A percentile compares a stretch with the other conserved stretches of the same genome.
These are phyloP conservation scores for Mercurialis annua DNA, from an alignment of 345 rosid species.

Conservation along the genomic window DNA sequence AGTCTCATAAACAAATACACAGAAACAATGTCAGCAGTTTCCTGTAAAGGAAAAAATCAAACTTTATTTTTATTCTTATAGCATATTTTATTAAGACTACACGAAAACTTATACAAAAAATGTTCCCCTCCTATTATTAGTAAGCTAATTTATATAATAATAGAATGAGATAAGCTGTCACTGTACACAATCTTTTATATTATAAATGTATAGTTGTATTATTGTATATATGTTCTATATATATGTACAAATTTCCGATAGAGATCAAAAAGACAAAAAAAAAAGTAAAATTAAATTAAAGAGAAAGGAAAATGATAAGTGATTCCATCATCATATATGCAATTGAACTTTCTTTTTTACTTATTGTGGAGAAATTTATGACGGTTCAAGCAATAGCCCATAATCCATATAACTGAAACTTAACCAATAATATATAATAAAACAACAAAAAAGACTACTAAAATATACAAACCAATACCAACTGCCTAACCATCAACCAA, in stretches of 20 bases:
- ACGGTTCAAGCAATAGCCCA: background rate
- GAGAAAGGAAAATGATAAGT: background rate
- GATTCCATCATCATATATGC: background rate
- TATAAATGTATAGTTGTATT: too few species aligned
- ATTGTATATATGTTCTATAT: too few species aligned
- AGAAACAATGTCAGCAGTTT: too few species aligned
- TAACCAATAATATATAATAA: background rate
- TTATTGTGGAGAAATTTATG: background rate
- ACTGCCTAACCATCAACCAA: background rate
- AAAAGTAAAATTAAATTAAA: background rate
- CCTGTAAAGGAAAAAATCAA: background rate
- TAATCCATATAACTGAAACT: background rate
- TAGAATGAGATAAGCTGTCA: too few species aligned
- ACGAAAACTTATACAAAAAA: constrained; percentile 1
- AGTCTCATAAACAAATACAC: too few species aligned
- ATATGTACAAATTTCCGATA: too few species aligned
- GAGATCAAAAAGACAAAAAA: background rate
- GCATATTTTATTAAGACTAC: background rate
- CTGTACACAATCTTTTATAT: too few species aligned
- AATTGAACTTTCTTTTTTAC: background rate
- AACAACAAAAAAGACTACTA: background rate
- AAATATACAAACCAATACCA: constrained; percentile 3
- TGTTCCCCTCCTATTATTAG: background rate
- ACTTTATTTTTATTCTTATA: background rate
- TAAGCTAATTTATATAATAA: too few species aligned